These are phyloP conservation scores for Lasiosphaeris hirsuta DNA, from an alignment of 495 filamentous ascomycete genomes.

Conservation along the genomic window DNA sequence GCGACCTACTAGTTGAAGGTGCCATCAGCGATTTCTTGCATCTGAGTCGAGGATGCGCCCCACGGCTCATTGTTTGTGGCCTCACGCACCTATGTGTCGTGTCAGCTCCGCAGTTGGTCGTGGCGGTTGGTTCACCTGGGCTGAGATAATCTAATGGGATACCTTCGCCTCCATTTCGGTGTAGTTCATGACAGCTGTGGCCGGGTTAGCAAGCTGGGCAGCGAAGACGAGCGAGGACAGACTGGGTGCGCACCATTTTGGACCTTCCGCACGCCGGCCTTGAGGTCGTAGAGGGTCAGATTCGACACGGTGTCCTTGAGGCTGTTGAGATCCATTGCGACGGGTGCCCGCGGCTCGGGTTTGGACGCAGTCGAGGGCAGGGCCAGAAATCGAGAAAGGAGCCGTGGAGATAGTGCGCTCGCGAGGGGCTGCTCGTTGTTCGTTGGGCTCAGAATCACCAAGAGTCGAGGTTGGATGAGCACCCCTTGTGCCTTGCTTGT, in stretches of 20 bases:
- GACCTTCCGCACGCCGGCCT: constrained; percentile 93
- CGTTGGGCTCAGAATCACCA: not conserved
- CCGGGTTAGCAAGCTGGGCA: constrained; percentile 11
- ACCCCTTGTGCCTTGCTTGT: no score
- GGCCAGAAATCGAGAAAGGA: no score
- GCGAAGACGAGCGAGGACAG: not conserved
- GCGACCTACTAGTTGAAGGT: constrained; percentile 92
- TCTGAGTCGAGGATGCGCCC: constrained; percentile 85
- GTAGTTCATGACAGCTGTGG: constrained; percentile 94
- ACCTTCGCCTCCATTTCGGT: constrained; percentile 99
- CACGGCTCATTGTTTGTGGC: constrained; percentile 98
- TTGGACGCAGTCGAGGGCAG: not conserved
- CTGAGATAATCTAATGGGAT: not conserved
- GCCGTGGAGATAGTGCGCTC: no score
- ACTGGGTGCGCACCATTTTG: constrained; percentile 80
- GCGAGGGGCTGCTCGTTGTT: not conserved
- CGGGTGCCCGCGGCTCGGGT: not conserved
- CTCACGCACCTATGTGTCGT: constrained; percentile 70
- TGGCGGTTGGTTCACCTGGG: not conserved
- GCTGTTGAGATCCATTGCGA: constrained; percentile 75
- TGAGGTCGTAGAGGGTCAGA: constrained; percentile 93
- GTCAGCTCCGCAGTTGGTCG: constrained; percentile 2
- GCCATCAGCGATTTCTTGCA: constrained; percentile 95
- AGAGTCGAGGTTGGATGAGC: no score
- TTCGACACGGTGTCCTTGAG: constrained; percentile 89